Base-by-base conservation (phyloP, 768 basidiomycete species). In the Termitomyces heimii region DNA sequence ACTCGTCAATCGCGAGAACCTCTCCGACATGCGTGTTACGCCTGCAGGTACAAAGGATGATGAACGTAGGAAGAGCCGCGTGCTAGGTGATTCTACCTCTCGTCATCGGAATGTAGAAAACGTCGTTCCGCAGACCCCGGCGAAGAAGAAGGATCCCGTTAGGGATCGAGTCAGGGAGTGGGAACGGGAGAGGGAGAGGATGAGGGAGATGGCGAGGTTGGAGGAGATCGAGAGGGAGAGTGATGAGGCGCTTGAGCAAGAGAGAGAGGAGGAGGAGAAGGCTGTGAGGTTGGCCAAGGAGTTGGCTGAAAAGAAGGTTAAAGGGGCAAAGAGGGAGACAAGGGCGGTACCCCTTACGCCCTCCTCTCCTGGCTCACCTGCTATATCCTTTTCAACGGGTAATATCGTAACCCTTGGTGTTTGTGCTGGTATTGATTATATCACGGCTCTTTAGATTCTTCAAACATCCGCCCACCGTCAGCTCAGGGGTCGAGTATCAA, bases 81-180 rank as follows among this genome's bases (percentile, higher is more conserved):
- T 70, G 24, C 65, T 81, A 9, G 70, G 65, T 10, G 77, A 81
- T 54, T 62, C 79, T 28, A 79, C 76, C 5, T 69, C 56, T 34
- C 61, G 70, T 29, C 69, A 63, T 61, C 55, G 63, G 31, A 71
- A 68, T 34, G 31, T 31, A 13, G 65, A 67, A 49, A 67, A 66
- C 31, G 52, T 39, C 6, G 16, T 26, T 34, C n/a, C 32, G 28
- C 39, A 42, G 18, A 45, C 29, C 35, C 53, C 57, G 29, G 49
- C 42, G 35, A 42, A 58, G 67, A 65, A 72, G 57, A 78, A 77
- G 53, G 80, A 79, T 45, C 74, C 70, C 54, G 80, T 79, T 18
- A 79, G 77, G 56, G 81, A 88, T 57, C 76, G 89, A 12, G 84
- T 90, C 62, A 76, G 76, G 61, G 88, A 89, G 62, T 91, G 89